Percentiles rank a stretch among this genome's conserved stretches.
phyloP scores from a whole-genome alignment of 2,329 filamentous ascomycete genomes.

The Aureobasidium uvarum region DNA sequence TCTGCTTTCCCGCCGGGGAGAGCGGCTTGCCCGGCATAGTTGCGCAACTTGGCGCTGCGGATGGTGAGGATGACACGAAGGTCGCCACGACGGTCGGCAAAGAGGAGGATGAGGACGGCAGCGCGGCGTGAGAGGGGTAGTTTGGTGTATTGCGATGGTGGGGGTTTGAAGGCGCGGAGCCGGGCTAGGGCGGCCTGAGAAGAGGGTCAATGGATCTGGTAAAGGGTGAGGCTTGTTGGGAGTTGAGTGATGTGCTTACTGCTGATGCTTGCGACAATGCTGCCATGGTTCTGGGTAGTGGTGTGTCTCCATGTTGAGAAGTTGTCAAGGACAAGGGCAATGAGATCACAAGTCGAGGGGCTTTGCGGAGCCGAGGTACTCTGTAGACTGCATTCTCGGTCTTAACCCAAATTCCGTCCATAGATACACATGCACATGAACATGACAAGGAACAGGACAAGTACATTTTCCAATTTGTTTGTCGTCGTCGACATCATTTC shows the following conservation, averaged over 20 bases:
- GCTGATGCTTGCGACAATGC: constrained; percentile 29
- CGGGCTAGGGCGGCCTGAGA: constrained; percentile 51
- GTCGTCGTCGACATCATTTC: constrained; percentile 11
- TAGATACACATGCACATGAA: background rate
- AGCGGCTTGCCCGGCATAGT: constrained; percentile 79
- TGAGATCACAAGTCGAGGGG: constrained; percentile 7
- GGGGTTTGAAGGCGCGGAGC: constrained; percentile 56
- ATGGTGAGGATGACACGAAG: constrained; percentile 66
- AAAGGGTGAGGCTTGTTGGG: too few species aligned
- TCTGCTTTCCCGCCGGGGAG: constrained; percentile 72
- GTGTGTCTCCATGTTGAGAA: background rate
- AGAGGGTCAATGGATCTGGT: background rate
- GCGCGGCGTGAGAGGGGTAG: constrained; percentile 66
- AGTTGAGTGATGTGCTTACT: constrained; percentile 2
- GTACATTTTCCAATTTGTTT: background rate
- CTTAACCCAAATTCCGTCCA: background rate
- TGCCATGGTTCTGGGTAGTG: constrained; percentile 25
- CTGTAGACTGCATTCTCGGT: background rate
- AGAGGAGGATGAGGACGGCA: constrained; percentile 83
- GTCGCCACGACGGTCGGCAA: constrained; percentile 78
- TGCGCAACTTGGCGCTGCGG: constrained; percentile 57
- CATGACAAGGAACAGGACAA: background rate
- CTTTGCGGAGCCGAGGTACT: constrained; percentile 5
- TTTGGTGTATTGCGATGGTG: constrained; percentile 56
- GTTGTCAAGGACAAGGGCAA: background rate